Percentiles rank a stretch among this genome's conserved stretches.
These are phyloP conservation scores for Leptomonas seymouri DNA, from an alignment of 208 protist species.

Conservation along the genomic window DNA sequence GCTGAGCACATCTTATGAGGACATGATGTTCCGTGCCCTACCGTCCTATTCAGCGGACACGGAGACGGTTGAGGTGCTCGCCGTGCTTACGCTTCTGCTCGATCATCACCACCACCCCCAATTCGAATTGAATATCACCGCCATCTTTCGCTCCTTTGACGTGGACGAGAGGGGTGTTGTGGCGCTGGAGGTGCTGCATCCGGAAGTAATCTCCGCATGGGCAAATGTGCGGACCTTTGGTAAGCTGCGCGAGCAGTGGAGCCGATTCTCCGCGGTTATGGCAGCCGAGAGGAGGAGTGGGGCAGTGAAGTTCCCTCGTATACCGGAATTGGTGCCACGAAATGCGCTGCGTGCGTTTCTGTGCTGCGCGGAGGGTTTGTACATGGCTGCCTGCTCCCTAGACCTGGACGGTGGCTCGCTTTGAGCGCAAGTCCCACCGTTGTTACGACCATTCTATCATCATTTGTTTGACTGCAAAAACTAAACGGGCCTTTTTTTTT, in stretches of 20 bases:
- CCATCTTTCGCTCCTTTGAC: constrained; percentile 75
- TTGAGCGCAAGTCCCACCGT: too few relatives aligned
- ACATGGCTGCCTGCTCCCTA: constrained; percentile 45
- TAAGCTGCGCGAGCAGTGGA: constrained; percentile 68
- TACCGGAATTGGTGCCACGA: constrained; percentile 35
- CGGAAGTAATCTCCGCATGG: constrained; percentile 55
- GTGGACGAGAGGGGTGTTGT: constrained; percentile 44
- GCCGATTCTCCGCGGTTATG: constrained; percentile 52
- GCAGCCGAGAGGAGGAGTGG: constrained; percentile 31
- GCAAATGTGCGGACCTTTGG: constrained; percentile 72
- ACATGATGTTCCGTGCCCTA: constrained; percentile 43
- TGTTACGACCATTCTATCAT: too few relatives aligned
- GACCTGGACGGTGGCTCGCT: constrained; percentile 61
- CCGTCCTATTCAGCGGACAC: constrained; percentile 27
- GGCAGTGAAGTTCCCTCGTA: constrained; percentile 28
- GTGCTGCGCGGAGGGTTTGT: constrained; percentile 43
- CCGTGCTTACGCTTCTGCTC: constrained; percentile 62
- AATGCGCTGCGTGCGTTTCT: constrained; percentile 48
- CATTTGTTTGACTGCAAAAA: too few relatives aligned
- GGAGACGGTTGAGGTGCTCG: constrained; percentile 29
- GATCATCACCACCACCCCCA: constrained; percentile 60
- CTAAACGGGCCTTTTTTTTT: too few relatives aligned
- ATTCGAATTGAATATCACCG: constrained; percentile 56
- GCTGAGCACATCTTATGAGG: constrained; percentile 50
- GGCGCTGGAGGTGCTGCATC: constrained; percentile 48